Evolutionary conservation across 2,329 filamentous ascomycete species (phyloP), one percentile per base, ranked within the genome.

Genomic region (Fusarium sp.): DNA sequence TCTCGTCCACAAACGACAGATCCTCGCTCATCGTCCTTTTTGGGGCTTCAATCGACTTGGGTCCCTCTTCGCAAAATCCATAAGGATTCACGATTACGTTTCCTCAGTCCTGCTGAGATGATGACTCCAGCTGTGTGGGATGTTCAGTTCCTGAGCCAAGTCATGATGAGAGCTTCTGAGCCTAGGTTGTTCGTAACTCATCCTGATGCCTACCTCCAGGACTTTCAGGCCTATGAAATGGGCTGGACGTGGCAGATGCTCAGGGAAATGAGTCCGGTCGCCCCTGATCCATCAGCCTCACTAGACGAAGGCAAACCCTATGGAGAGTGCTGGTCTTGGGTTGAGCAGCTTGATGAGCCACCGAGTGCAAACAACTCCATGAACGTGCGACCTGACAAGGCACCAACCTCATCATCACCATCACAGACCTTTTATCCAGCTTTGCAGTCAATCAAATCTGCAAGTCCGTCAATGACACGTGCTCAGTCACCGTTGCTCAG

Each of bases 11-110:
- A 78, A 24, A 71, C 78, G 8, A 67, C 74, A 11, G 77, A 80
- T 39, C 77, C 76, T 13, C 77, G 78, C 10, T 78, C 83, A 17
- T 76, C 82, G 9, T 84, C 84, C 45, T 90, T 87, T 59, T 83
- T 91, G 26, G 93, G 91, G 11, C 84, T 95, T 24, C 87, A 88
- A 61, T 90, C 92, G 48, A 82, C 89, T 0, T 94, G 93, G 88
- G 87, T 95, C n/a, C 93, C 93, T 10, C 84, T 96, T 24, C 89
- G 93, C 57, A 95, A 95, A 80, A 84, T 94, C 6, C 90, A 93
- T 79, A 94, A 92, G 78, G 92, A 94, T 65, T 91, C 91, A 1
- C 88, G 90, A 32, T 86, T 96, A 12, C 89, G 90, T 3, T 95
- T 95, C 75, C 85, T 95, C 17, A 89, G 88, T 11, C 90, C 90